phyloP scores from a whole-genome alignment of 106 monocot genomes.

The Dendrobium huoshanense region DNA sequence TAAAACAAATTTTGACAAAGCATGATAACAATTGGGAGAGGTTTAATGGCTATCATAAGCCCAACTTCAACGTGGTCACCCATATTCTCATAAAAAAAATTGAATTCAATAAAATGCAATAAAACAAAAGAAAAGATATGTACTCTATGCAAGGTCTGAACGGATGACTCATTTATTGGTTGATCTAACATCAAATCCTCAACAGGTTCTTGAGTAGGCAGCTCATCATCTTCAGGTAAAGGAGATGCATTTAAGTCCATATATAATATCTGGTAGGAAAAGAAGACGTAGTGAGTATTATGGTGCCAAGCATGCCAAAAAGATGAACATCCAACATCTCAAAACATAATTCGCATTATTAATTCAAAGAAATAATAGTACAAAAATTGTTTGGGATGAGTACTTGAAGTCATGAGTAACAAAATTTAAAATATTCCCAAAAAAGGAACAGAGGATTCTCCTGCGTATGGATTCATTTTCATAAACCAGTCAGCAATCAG shows the following conservation, averaged over 20 bases:
- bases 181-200: conserved; percentile 30
- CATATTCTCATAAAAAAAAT: background rate
- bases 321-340: background rate
- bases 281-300: background rate
- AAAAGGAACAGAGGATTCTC: background rate
- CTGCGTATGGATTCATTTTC: background rate
- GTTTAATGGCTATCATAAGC: background rate
- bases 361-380: background rate
- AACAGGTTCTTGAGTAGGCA: conserved; percentile 34
- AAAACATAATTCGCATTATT: background rate
- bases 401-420: background rate
- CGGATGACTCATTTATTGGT: conserved; percentile 18
- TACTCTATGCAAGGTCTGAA: conserved; percentile 28
- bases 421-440: too few species aligned
- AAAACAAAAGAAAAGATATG: background rate
- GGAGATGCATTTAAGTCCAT: conserved; percentile 98
- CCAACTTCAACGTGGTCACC: background rate
- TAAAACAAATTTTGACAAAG: background rate
- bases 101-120: background rate
- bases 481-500: background rate
- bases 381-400: background rate
- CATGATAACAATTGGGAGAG: background rate
- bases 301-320: background rate
- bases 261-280: conserved; percentile 17
- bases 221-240: conserved; percentile 88